These are phyloP conservation scores for Haplographium delicatum DNA, from an alignment of 495 filamentous ascomycete genomes.

Conservation along the genomic window DNA sequence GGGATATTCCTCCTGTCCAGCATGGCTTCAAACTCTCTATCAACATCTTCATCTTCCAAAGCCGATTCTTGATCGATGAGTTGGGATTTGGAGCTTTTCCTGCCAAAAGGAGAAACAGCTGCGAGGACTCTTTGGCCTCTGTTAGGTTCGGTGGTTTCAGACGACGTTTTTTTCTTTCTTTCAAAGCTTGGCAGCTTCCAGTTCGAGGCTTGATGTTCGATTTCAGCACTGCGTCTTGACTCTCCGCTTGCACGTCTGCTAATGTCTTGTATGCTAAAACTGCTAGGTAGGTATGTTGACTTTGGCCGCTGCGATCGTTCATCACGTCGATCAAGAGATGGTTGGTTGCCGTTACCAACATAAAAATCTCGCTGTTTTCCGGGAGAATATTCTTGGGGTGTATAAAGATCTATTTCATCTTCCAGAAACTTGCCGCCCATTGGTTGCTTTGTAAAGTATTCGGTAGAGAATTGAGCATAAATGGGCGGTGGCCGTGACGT, in stretches of 20 bases:
- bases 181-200: slow-evolving; percentile 23
- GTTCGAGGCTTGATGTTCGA: slow-evolving; percentile 15
- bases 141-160: slow-evolving; percentile 20
- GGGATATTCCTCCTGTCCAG: slow-evolving; percentile 85
- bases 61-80: slow-evolving; percentile 37
- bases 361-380: slow-evolving; percentile 62
- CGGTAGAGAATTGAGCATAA: slow-evolving; percentile 64
- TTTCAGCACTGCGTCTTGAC: slow-evolving; percentile 19
- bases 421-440: slow-evolving; percentile 42
- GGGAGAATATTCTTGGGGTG: slow-evolving; percentile 49
- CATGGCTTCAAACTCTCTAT: slow-evolving; percentile 60
- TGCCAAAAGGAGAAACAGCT: slow-evolving; percentile 52
- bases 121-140: slow-evolving; percentile 56
- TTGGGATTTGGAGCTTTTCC: slow-evolving; percentile 3
- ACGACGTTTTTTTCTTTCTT: slow-evolving; percentile 25
- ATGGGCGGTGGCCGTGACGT: slow-evolving; percentile 60
- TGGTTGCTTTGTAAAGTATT: slow-evolving; percentile 36
- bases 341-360: slow-evolving; percentile 44
- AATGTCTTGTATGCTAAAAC: slow-evolving; percentile 26
- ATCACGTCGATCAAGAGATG: slow-evolving; percentile 40
- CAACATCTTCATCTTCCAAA: slow-evolving; percentile 31
- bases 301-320: slow-evolving; percentile 28
- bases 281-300: slow-evolving; percentile 24
- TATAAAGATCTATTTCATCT: slow-evolving; percentile 50
- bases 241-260: slow-evolving; percentile 15